Evolutionary conservation across 257 asterid species (phyloP).

Genomic region (Solanum okadae): DNA sequence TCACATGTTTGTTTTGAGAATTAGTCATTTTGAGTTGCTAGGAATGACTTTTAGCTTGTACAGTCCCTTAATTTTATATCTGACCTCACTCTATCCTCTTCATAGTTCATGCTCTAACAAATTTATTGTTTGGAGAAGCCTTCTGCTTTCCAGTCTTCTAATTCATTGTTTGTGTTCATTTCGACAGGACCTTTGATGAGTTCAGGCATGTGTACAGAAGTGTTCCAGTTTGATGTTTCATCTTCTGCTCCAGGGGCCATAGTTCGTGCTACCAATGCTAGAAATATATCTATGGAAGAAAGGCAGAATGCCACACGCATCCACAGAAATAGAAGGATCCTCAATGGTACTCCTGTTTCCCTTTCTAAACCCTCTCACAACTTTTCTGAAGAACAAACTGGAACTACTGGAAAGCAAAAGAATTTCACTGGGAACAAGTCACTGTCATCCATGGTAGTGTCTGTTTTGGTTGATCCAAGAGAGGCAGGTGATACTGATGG

Average conservation of each 20-base stretch:
- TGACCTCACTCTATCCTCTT: background rate
- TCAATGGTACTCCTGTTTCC: constrained; percentile 43
- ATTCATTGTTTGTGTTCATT: background rate
- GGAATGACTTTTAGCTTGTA: background rate
- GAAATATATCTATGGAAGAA: constrained; percentile 41
- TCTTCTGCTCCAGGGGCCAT: constrained; percentile 65
- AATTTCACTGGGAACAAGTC: constrained; percentile 28
- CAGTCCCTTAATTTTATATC: background rate
- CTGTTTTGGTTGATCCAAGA: constrained; percentile 79
- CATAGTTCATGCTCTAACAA: background rate
- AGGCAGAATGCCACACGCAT: constrained; percentile 35
- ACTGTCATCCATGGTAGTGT: constrained; percentile 74
- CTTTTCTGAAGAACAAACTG: constrained; percentile 34
- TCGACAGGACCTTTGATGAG: constrained; percentile 86
- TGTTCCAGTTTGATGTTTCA: constrained; percentile 86
- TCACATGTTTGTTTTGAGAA: background rate
- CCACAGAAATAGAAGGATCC: constrained; percentile 63
- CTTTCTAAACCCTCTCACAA: constrained; percentile 47
- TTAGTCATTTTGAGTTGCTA: background rate
- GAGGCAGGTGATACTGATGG: constrained; percentile 59
- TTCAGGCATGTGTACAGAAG: constrained; percentile 93
- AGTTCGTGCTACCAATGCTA: constrained; percentile 40
- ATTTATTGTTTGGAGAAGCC: background rate
- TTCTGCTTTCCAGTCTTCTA: background rate
- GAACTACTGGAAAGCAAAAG: constrained; percentile 35